Evolutionary conservation across 345 rosid genomes (phyloP), one percentile per base, ranked within the genome.

Genomic region (Adansonia digitata): DNA sequence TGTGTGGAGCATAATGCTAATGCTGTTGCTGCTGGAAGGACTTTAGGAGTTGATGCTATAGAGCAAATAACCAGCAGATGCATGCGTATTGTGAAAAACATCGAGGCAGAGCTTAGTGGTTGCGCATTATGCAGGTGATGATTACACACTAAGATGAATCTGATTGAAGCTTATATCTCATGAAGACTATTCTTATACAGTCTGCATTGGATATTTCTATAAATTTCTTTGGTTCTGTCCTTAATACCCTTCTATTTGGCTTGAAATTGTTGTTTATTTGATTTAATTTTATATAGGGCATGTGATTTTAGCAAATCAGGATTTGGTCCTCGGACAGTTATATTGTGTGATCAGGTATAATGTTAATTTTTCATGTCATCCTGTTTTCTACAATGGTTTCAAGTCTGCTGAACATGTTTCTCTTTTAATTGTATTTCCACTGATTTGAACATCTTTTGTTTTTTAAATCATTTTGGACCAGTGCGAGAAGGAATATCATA

Each of bases 291-390:
- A 20, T 84, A 24, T 90, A 96, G 98, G 81, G 88, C 85, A 62
- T 88, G 86, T 81, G 98, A 96, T 86, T 96, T 93, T 81, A 87
- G 89, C 82, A 85, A 84, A 83, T 88, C 93, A 42, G 98, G 98
- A 77, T 96, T 96, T 81, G 98, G 98, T 81, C 97, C 98, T 46
- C 92, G 98, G 48, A 96, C 97, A 72, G 88, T 96, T 60, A 84
- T 96, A 80, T 81, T 96, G 18, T 96, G 99, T 85, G 99, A 96
- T 80, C 99, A 96, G 96, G 99, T 96, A 80, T 20, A 61, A 17
- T 78, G 40, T 69, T 63, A 39, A 45, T 79, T 67, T 67, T 40
- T 64, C 48, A 35, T 63, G 42, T 37, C 72, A 29, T 52, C 46
- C 27, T 29, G 29, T 69, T 37, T 40, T 53, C 12, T 20, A 2